Percentiles rank a stretch among this genome's conserved stretches.
phyloP scores from a whole-genome alignment of 2,329 filamentous ascomycete species.

The Microcyclosporella mali region DNA sequence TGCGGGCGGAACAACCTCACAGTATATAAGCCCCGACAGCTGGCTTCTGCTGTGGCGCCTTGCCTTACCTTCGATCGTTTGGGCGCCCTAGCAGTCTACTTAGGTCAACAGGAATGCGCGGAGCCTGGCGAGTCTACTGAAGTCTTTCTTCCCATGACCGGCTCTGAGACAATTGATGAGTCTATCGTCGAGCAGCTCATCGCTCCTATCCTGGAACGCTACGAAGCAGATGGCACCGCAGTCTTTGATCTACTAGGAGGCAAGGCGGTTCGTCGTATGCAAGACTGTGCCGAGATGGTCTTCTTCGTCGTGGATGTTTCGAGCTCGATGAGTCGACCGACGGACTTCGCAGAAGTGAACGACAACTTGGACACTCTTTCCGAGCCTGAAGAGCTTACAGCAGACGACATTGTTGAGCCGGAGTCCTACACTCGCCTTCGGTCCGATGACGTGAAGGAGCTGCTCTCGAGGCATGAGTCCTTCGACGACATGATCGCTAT shows the following conservation, averaged over 20 bases:
- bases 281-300: conserved; percentile 31
- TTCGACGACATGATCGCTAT: conserved; percentile 28
- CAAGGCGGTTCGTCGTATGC: conserved; percentile 20
- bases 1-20: conserved; percentile 30
- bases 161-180: conserved; percentile 30
- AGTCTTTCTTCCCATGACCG: conserved; percentile 30
- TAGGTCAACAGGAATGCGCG: conserved; percentile 31
- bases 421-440: conserved; percentile 9
- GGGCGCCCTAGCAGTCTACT: conserved; percentile 33
- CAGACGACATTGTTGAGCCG: conserved; percentile 5
- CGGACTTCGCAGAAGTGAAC: conserved; percentile 31
- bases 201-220: conserved; percentile 28
- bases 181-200: conserved; percentile 33
- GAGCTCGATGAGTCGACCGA: conserved; percentile 27
- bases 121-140: conserved; percentile 30
- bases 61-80: conserved; percentile 33
- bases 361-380: conserved; percentile 4
- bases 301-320: conserved; percentile 34
- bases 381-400: conserved; percentile 16
- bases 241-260: conserved; percentile 33
- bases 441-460: conserved; percentile 26
- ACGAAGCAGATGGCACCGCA: conserved; percentile 30
- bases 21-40: conserved; percentile 25
- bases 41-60: conserved; percentile 28
- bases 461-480: conserved; percentile 21